Base-by-base conservation (phyloP, 1,284 basidiomycete genomes). In the Porodaedalea pini region DNA sequence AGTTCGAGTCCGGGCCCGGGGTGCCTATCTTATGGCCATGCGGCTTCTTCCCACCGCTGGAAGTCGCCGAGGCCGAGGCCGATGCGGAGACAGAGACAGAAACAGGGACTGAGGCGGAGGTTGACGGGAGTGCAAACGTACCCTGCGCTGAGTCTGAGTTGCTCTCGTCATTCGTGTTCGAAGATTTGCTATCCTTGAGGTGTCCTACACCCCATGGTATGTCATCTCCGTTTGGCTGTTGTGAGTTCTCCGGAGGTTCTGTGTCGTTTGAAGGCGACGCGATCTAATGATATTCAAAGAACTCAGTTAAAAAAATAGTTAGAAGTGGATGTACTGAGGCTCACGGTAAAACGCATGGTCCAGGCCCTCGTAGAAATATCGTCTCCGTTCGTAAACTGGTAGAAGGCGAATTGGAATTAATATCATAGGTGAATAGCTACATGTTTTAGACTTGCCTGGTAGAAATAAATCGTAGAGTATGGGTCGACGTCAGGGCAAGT, bases 341-440 rank as follows among this genome's bases (percentile, higher is more conserved):
- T 50, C 51, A 74, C 74, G 29, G 71, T 70, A 58, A 76, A 76
- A 1, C 73, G 69, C 7, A 71, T 69, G 0, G 74, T 76, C 73
- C 74, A 76, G 31, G 62, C 62, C 5, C 70, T 63, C 31, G 66
- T 60, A 25, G 63, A 43, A 10, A 31, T 48, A 32, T 71, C 66
- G n/a, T 65, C 65, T 37, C 68, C 66, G 34, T 72, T 70, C 8
- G 68, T 71, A 56, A 73, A 71, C 72, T 74, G 21, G n/a, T n/a
- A n/a, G n/a, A n/a, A 31, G 32, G 45, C 15, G 27, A 11, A 21
- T 54, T 17, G 15, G 32, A 27, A 10, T 39, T 59, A n/a, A 8
- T 3, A 54, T 34, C 23, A 37, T n/a, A 21, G 27, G 11, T 10
- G 40, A 51, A 54, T 4, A 43, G 17, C 4, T 19, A 17, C 27